phyloP scores from a whole-genome alignment of 805 yeast genomes.

The Spencermartinsiella europaea region DNA sequence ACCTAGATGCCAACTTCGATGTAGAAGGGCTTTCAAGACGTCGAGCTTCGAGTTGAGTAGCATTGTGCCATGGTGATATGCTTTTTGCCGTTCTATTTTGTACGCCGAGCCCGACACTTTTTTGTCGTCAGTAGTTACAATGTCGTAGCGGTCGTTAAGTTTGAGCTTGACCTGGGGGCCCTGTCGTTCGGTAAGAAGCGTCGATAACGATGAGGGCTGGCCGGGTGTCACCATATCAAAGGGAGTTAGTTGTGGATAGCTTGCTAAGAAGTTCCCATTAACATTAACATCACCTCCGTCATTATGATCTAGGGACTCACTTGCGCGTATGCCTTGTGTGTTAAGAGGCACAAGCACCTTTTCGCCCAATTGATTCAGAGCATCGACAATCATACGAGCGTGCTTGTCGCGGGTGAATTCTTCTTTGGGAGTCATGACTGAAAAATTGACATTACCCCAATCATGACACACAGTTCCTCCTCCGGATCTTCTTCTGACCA shows the following conservation, averaged over 20 bases:
- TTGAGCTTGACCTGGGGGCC: conserved; percentile 30
- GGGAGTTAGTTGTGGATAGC: neutral
- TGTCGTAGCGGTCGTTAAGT: conserved; percentile 78
- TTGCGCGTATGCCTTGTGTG: neutral
- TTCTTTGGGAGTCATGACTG: conserved; percentile 65
- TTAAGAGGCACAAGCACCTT: neutral
- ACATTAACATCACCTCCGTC: neutral
- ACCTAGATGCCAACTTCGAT: conserved; percentile 39
- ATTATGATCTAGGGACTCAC: neutral
- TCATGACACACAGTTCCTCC: conserved; percentile 99
- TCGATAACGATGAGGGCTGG: conserved; percentile 4
- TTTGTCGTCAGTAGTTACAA: conserved; percentile 39
- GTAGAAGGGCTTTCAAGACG: conserved; percentile 55
- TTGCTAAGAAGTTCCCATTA: neutral
- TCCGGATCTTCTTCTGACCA: conserved; percentile 78
- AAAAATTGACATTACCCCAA: conserved; percentile 78
- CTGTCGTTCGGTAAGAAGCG: neutral
- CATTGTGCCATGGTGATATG: conserved; percentile 97
- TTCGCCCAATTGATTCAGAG: conserved; percentile 27
- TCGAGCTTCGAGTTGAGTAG: conserved; percentile 60
- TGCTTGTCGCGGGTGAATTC: conserved; percentile 54
- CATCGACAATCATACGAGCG: conserved; percentile 44
- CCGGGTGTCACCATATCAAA: neutral
- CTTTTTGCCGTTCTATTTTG: conserved; percentile 71
- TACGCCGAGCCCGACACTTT: conserved; percentile 94